Evolutionary conservation across 208 protist species (phyloP), one percentile per base, ranked within the genome.

Genomic region (Trypanosoma rangeli): DNA sequence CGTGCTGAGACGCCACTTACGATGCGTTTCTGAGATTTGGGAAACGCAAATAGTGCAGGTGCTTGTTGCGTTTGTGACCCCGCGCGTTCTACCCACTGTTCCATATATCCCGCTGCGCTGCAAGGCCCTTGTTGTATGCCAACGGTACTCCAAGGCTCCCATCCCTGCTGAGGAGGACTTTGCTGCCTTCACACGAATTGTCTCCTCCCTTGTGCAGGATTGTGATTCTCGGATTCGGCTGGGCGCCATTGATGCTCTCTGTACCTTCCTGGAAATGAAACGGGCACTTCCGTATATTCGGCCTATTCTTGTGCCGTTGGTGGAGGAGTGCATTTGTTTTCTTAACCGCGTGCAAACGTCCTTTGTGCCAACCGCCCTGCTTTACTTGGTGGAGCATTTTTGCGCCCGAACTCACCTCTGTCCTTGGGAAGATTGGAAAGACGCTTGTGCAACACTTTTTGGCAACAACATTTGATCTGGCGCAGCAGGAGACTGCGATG

Each of bases 311-410:
- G 79, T 92, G 26, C 86, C 91, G 0, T 78, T 96, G 10, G 82
- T 94, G 9, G 85, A 96, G 76, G 86, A 94, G 78, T 94, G 91
- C 59, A 82, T 96, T 16, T 28, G 10, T 35, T 94, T 96, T 55
- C 68, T 96, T 44, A 79, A 89, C 68, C 78, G 76, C 58, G 88
- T 96, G n/a, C 82, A 93, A 57, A 96, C 91, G 20, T 89, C 86
- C 10, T 94, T 93, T 64, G 83, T 96, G 24, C 91, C 91, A 9
- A 78, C 79, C 13, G 86, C 82, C 5, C 82, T 96, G 26, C 76
- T 93, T n/a, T 87, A 93, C 76, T 74, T 96, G n/a, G 77, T 85
- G 20, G 86, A 86, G 13, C 83, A 96, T n/a, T 79, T 96, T 94
- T 74, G 79, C 91, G 20, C 85, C 86, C 12, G 88, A 96, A 74